Evolutionary conservation across 1,284 basidiomycete genomes (phyloP), one percentile per base, ranked within the genome.

Genomic region (Ceratobasidium sp.): DNA sequence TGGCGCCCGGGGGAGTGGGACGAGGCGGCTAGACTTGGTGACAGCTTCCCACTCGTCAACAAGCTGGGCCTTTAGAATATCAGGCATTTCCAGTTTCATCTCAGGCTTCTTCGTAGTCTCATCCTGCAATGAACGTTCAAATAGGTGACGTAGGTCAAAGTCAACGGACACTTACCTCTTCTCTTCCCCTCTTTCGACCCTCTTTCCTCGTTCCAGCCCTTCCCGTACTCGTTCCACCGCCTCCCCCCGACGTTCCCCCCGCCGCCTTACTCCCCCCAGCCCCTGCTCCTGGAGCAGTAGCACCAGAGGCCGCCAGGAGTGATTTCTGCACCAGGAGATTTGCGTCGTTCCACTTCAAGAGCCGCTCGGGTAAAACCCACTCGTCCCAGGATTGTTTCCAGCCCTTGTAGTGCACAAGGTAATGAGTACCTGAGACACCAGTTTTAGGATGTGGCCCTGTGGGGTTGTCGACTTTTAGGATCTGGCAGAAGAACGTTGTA

Each of bases 331-430:
- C 88, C n/a, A 90, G 89, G 56, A 97, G 88, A 81, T 97, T 97
- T 61, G 90, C 88, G 80, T 98, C 96, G 83, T 94, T 96, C 82
- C 90, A 89, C 85, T 99, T 99, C 77, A 99, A 88, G 66, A 99
- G 87, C 4, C 98, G 93, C 23, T 86, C 85, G 60, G 92, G 90
- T 0, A 95, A 94, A 0, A 99, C 97, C 96, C 96, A 99, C 88
- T 99, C 97, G 86, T 99, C 97, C 97, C 97, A 99, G 93, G 95
- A 97, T 86, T 97, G 95, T 85, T 99, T 99, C 98, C 98, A 99
- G 4, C 98, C 98, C 85, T 98, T 97, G 89, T 99, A 99, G 86
- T 99, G 98, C 33, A 99, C 97, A 81, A 95, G 93, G 85, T 96
- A 99, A 83, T 98, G 95, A 5, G 92, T 91, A 1, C 96, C 96